These are phyloP conservation scores for Lentinula guzmanii DNA, from an alignment of 768 basidiomycete species.

Conservation along the genomic window DNA sequence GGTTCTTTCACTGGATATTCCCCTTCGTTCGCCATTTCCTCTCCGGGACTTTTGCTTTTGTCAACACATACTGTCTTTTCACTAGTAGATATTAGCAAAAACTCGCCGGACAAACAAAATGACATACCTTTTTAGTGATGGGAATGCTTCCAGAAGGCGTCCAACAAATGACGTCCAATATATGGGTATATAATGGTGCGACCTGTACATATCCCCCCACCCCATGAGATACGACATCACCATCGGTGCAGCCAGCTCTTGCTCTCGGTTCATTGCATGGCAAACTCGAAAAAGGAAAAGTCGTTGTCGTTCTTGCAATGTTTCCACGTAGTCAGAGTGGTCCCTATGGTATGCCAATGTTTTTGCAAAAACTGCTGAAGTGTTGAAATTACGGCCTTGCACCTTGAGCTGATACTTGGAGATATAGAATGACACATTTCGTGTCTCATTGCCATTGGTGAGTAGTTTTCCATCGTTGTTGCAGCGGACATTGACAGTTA, in stretches of 20 bases:
- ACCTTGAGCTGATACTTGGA: constrained; percentile 31
- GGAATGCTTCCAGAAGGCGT: constrained; percentile 6
- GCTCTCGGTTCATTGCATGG: constrained; percentile 26
- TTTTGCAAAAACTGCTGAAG: constrained; percentile 29
- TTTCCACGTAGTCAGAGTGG: constrained; percentile 8
- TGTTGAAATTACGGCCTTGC: constrained; percentile 18
- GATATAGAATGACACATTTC: constrained; percentile 28
- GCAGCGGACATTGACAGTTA: constrained; percentile 15
- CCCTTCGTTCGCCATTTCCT: too few species aligned
- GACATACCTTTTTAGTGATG: not conserved
- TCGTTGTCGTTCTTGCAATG: constrained; percentile 17
- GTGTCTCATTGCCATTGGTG: constrained; percentile 24
- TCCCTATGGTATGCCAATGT: constrained; percentile 19
- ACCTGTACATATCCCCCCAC: constrained; percentile 30
- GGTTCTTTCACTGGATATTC: too few species aligned
- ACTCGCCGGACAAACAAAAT: not conserved
- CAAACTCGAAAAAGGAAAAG: constrained; percentile 16
- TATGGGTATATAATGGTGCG: constrained; percentile 28
- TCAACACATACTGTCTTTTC: too few species aligned
- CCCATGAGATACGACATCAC: constrained; percentile 37
- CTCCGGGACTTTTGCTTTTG: too few species aligned
- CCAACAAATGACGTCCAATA: constrained; percentile 25
- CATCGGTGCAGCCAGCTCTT: constrained; percentile 31
- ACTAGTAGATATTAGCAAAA: too few species aligned
- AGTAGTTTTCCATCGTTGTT: constrained; percentile 38